These are phyloP conservation scores for Staphylotrichum tortipilum DNA, from an alignment of 495 filamentous ascomycete genomes.

Conservation along the genomic window DNA sequence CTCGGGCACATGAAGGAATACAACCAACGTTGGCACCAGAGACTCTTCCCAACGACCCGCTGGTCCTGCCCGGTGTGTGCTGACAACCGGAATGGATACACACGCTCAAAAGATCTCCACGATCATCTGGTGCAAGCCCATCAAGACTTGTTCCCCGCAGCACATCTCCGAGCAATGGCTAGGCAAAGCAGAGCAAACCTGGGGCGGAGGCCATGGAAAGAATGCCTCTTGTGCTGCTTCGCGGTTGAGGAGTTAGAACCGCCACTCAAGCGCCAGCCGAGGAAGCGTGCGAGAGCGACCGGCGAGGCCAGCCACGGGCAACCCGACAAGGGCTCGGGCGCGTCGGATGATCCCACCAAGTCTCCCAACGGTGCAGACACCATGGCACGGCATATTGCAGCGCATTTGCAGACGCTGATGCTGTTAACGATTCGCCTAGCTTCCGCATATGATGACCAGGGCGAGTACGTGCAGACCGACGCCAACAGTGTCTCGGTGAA, in stretches of 20 bases:
- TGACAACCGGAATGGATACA: neutral
- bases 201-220: neutral
- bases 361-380: neutral
- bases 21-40: neutral
- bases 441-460: neutral
- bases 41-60: neutral
- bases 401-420: neutral
- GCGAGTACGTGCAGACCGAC: neutral
- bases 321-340: neutral
- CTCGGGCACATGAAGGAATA: neutral
- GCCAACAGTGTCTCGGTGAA: neutral
- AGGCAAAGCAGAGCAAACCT: neutral
- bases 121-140: neutral
- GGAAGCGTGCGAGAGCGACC: neutral
- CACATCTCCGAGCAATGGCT: neutral
- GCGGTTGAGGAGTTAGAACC: neutral
- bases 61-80: neutral
- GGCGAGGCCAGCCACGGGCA: too few relatives aligned
- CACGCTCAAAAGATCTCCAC: neutral
- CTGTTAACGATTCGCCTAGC: neutral
- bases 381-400: neutral
- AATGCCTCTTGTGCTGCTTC: neutral
- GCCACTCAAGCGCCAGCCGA: neutral
- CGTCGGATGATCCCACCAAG: neutral
- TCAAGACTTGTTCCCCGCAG: neutral